Evolutionary conservation across 495 filamentous ascomycete species (phyloP), one percentile per base, ranked within the genome.

Genomic region (Aspergillus affinis): DNA sequence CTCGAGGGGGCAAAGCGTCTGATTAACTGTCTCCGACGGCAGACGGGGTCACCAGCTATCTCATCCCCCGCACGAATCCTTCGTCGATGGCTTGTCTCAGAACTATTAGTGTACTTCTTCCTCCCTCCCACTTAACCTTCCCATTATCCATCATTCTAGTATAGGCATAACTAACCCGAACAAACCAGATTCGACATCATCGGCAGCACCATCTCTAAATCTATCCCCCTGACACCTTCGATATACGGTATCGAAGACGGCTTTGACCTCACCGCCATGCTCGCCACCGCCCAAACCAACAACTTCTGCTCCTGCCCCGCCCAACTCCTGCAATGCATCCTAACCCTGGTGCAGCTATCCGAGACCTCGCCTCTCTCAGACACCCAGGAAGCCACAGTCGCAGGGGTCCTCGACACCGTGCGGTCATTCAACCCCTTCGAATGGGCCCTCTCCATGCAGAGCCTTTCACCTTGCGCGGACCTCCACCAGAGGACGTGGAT

Each of bases 31-130:
- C n/a, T 54, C 2, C 30, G 36, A 44, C 1, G 20, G 7, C 30
- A 54, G 26, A 27, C 6, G 12, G 17, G 27, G 29, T 17, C 12
- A 20, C 32, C 51, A 6, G 17, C 7, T 32, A 44, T 13, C 17
- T 54, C 27, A 13, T 54, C 32, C n/a, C 36, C 17, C 2, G 52
- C 17, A 6, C 17, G n/a, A 7, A 9, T 44, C 45, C 12, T 56
- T 17, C 54, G 54, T 48, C 36, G 54, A 15, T 56, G 54, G 54
- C 18, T 56, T 4, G 29, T 56, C 12, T 47, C 54, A 6, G 44
- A 56, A 12, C 9, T 56, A 6, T 46, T 56, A 10, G 12, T 56
- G 54, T 56, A 56, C 10, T 36, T 44, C 10, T 36, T 44, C 18
- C 18, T 0, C 26, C 36, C 6, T 8, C 26, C 30, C 8, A 6